Evolutionary conservation across 139 green algal species (phyloP).

Genomic region (Eudorina sp.): DNA sequence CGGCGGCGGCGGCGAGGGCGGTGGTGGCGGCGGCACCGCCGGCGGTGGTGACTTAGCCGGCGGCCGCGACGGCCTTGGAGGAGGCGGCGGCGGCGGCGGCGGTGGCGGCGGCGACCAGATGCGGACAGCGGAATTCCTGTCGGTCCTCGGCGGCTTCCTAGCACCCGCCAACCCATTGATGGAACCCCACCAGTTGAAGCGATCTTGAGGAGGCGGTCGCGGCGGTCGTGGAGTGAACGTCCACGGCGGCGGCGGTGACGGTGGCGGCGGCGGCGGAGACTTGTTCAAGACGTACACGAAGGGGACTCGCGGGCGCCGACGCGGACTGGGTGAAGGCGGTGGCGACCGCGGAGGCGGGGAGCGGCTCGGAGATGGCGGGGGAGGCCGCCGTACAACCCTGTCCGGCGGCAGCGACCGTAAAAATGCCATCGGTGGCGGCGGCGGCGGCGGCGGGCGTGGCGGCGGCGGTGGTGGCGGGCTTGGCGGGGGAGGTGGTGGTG

Average conservation of each 20-base stretch:
- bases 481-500: background rate
- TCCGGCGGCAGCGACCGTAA: background rate
- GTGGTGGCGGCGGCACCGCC: background rate
- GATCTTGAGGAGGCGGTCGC: background rate
- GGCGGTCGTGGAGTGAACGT: background rate
- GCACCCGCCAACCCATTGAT: too few relatives aligned
- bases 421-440: background rate
- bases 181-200: background rate
- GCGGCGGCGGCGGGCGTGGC: background rate
- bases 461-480: background rate
- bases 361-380: background rate
- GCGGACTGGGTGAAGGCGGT: background rate
- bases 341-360: background rate
- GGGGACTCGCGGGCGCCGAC: background rate
- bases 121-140: too few relatives aligned
- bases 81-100: background rate
- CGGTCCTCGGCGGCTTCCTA: too few relatives aligned
- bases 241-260: background rate
- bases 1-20: background rate
- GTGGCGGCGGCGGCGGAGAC: background rate
- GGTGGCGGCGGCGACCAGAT: background rate
- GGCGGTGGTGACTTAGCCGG: background rate
- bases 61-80: background rate
- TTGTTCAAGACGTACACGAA: background rate
- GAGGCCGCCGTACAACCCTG: too few relatives aligned